A percentile compares a stretch with the other conserved stretches of the same genome.
phyloP scores from a whole-genome alignment of 352 stramenopile genomes.

The Phytophthora boehmeriae region DNA sequence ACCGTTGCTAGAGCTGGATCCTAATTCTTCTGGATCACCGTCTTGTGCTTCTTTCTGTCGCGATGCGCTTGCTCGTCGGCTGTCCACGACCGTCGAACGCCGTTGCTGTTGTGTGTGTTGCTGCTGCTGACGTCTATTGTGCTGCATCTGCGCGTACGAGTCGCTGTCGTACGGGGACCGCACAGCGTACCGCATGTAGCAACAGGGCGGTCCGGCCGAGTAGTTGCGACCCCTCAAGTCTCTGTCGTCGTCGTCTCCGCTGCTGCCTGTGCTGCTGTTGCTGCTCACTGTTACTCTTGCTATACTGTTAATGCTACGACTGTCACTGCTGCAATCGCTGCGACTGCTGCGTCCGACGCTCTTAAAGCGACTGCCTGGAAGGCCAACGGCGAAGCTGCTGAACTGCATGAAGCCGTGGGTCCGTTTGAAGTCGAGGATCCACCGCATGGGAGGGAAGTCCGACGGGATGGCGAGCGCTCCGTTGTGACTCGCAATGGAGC shows the following conservation, averaged over 20 bases:
- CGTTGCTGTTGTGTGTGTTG: conserved; percentile 26
- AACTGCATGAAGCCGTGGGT: conserved; percentile 39
- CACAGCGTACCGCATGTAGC: background rate
- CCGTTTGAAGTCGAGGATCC: conserved; percentile 58
- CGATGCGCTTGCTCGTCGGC: background rate
- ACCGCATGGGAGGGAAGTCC: conserved; percentile 53
- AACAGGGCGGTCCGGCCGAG: background rate
- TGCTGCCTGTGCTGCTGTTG: conserved; percentile 5
- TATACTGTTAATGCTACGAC: conserved; percentile 5
- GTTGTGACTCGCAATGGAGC: conserved; percentile 46
- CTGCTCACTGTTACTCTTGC: conserved; percentile 3
- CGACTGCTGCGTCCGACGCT: background rate
- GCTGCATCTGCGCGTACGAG: conserved; percentile 16
- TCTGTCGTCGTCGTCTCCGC: conserved; percentile 8
- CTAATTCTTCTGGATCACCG: conserved; percentile 11
- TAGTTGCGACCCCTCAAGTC: background rate
- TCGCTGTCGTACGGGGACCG: conserved; percentile 8
- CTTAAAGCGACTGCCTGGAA: conserved; percentile 13
- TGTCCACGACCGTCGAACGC: conserved; percentile 22
- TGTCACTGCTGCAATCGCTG: too few relatives aligned
- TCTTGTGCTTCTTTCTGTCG: conserved; percentile 5
- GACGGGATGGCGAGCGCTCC: conserved; percentile 36
- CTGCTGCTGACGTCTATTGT: conserved; percentile 12
- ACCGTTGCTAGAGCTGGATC: conserved; percentile 23
- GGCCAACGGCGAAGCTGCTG: conserved; percentile 8